phyloP scores from a whole-genome alignment of 495 filamentous ascomycete genomes.

The Neurospora sp. region DNA sequence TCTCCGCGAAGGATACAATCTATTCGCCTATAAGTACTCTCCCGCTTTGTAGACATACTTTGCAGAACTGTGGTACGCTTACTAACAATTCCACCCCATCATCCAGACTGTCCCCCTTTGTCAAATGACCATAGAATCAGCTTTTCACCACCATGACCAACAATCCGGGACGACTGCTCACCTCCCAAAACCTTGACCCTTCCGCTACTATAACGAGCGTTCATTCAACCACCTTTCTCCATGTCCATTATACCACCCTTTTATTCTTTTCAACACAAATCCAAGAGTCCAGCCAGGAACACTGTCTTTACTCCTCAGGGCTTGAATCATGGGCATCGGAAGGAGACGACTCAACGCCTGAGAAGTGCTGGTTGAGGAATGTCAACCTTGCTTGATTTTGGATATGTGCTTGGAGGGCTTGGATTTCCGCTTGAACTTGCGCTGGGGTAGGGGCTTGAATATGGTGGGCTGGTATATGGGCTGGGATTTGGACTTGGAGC shows the following conservation, averaged over 20 bases:
- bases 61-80: no score
- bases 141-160: not conserved
- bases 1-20: no score
- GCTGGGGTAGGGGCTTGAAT: not conserved
- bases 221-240: not conserved
- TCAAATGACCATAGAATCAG: no score
- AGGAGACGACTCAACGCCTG: not conserved
- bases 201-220: not conserved
- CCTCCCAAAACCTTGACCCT: not conserved
- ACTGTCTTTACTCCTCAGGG: not conserved
- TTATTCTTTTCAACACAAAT: not conserved
- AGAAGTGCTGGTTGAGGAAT: not conserved
- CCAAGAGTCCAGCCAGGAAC: not conserved
- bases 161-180: not conserved
- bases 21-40: no score
- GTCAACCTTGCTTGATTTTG: not conserved
- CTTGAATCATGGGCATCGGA: not conserved
- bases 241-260: not conserved
- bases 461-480: no score
- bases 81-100: no score
- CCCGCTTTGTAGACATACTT: no score
- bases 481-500: not conserved
- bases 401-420: not conserved
- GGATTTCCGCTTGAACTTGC: not conserved
- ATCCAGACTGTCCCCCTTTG: no score